Evolutionary conservation across 257 asterid genomes (phyloP).

Genomic region (Rhazya stricta): DNA sequence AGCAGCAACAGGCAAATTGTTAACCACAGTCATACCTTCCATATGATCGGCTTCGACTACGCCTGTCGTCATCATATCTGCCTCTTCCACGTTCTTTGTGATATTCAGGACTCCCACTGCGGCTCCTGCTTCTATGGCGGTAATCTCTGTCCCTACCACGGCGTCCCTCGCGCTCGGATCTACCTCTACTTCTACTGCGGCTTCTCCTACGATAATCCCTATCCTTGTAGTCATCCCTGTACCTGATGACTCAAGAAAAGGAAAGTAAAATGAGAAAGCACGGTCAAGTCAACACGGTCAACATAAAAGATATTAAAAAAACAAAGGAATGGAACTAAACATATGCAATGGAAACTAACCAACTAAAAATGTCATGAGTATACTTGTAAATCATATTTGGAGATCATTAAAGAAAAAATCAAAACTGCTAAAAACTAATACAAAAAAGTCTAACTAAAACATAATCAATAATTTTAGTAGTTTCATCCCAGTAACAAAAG

Average conservation of each 20-base stretch:
- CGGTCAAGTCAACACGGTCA: no score
- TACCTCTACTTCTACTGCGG: constrained; percentile 71
- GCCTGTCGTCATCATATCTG: constrained; percentile 66
- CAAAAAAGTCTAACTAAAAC: neutral
- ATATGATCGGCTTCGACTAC: constrained; percentile 67
- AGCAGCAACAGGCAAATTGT: neutral
- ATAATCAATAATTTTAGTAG: neutral
- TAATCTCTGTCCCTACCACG: constrained; percentile 63
- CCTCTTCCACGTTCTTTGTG: constrained; percentile 71
- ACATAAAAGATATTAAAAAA: neutral
- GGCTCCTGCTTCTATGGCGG: constrained; percentile 29
- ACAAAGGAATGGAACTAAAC: neutral
- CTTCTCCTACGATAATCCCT: constrained; percentile 66
- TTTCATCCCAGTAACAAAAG: neutral
- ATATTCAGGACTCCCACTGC: constrained; percentile 26
- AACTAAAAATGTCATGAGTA: neutral
- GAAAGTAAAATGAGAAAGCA: neutral
- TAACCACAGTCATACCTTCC: constrained; percentile 44
- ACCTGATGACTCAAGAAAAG: constrained; percentile 17
- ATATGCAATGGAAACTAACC: no score
- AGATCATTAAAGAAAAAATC: neutral
- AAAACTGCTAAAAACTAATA: neutral
- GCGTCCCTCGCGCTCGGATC: constrained; percentile 54
- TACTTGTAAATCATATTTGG: neutral
- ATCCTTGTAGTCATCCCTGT: constrained; percentile 53